Evolutionary conservation across 2,329 filamentous ascomycete genomes (phyloP).

Genomic region (Shiraia bambusicola): DNA sequence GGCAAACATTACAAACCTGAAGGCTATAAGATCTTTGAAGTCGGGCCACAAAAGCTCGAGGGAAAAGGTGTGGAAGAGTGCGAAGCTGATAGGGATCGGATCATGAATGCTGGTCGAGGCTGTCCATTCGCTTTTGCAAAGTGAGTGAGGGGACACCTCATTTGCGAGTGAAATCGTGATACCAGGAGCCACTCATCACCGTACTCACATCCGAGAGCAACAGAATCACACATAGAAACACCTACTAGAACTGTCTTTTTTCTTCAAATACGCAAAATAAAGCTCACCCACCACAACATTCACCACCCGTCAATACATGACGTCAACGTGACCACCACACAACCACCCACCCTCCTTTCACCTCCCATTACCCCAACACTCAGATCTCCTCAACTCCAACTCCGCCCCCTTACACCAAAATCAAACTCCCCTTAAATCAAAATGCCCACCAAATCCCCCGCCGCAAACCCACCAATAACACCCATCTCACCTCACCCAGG

Average conservation of each 20-base stretch:
- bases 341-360: not conserved
- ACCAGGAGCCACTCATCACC: too few relatives aligned
- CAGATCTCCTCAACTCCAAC: not conserved
- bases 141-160: not conserved
- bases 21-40: constrained; percentile 59
- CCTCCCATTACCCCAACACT: not conserved
- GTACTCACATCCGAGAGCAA: too few relatives aligned
- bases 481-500: constrained; percentile 13
- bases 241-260: too few relatives aligned
- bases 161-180: too few relatives aligned
- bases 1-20: constrained; percentile 54
- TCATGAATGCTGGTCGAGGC: constrained; percentile 28
- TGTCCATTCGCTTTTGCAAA: constrained; percentile 33
- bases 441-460: constrained; percentile 19
- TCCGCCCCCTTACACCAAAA: too few relatives aligned
- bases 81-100: constrained; percentile 21
- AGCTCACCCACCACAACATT: too few relatives aligned
- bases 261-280: too few relatives aligned
- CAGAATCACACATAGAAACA: too few relatives aligned
- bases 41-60: constrained; percentile 62
- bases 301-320: not conserved
- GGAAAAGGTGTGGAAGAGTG: constrained; percentile 47
- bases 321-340: constrained; percentile 2
- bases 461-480: constrained; percentile 20
- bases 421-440: not conserved